These are phyloP conservation scores for Torulaspora delbrueckii DNA, from an alignment of 805 yeast genomes.

Conservation along the genomic window DNA sequence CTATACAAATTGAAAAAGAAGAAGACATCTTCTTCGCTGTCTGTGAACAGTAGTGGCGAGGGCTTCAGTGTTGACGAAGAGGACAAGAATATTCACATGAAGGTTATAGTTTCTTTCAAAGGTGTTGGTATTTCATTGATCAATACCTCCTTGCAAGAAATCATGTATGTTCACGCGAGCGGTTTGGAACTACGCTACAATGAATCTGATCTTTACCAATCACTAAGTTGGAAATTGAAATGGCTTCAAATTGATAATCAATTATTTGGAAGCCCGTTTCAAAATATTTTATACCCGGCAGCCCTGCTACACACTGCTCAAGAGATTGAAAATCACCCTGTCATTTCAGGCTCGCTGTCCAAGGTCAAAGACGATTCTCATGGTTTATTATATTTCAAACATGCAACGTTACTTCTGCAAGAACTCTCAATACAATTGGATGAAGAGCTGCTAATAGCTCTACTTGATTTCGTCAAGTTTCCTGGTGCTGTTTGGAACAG, in stretches of 20 bases:
- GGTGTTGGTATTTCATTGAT: slow-evolving; percentile 88
- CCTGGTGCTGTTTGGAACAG: slow-evolving; percentile 79
- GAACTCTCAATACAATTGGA: slow-evolving; percentile 90
- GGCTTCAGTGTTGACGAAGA: slow-evolving; percentile 50
- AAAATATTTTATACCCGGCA: slow-evolving; percentile 84
- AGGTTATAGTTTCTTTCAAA: slow-evolving; percentile 58
- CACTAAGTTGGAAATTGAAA: slow-evolving; percentile 70
- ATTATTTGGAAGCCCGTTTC: slow-evolving; percentile 79
- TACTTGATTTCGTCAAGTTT: slow-evolving; percentile 71
- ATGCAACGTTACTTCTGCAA: slow-evolving; percentile 83
- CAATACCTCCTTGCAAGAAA: slow-evolving; percentile 64
- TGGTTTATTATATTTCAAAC: slow-evolving; percentile 85
- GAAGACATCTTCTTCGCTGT: slow-evolving; percentile 27
- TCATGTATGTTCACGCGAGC: slow-evolving; percentile 74
- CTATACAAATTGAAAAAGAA: slow-evolving; percentile 51
- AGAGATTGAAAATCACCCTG: slow-evolving; percentile 86
- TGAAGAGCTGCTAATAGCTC: slow-evolving; percentile 82
- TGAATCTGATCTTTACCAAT: slow-evolving; percentile 80
- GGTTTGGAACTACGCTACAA: slow-evolving; percentile 79
- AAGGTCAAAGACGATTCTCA: slow-evolving; percentile 83
- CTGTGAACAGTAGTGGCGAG: slow-evolving; percentile 37
- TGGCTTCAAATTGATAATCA: slow-evolving; percentile 97
- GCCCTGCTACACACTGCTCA: slow-evolving; percentile 78
- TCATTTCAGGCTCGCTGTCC: slow-evolving; percentile 80
- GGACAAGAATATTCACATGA: slow-evolving; percentile 35